Percentiles rank a stretch among this genome's conserved stretches.
Evolutionary conservation across 306 rosid genomes (phyloP).

Genomic region (Luffa aegyptiaca): DNA sequence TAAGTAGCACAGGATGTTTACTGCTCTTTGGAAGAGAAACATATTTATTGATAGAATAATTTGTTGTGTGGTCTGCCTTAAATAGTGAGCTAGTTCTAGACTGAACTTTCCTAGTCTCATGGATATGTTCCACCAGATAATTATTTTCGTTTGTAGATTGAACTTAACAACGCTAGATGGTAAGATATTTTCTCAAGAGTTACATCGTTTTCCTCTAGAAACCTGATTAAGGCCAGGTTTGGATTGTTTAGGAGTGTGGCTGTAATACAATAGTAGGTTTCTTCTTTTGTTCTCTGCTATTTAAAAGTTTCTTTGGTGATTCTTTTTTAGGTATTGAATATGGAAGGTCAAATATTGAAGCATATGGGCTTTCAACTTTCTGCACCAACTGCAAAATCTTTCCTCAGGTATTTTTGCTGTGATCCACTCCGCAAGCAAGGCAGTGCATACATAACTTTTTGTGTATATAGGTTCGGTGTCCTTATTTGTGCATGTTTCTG

Average conservation of each 20-base stretch:
- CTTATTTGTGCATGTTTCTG: background rate
- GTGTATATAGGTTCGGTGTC: background rate
- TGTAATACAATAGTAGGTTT: background rate
- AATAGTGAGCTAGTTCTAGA: background rate
- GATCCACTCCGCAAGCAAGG: background rate
- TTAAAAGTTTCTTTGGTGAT: conserved; percentile 6
- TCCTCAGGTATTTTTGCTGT: conserved; percentile 44
- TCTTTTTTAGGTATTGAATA: conserved; percentile 39
- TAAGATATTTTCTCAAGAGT: background rate
- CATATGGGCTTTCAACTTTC: conserved; percentile 39
- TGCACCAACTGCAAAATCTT: conserved; percentile 54
- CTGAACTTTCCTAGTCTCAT: background rate
- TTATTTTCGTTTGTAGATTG: background rate
- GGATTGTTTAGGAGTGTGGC: background rate
- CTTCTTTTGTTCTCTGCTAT: conserved; percentile 1
- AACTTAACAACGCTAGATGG: background rate
- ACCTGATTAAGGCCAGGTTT: background rate
- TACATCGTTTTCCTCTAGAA: background rate
- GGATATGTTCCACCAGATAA: background rate
- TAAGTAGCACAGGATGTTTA: background rate
- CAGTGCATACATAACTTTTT: background rate
- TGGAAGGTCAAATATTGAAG: conserved; percentile 49
- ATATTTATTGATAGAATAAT: background rate
- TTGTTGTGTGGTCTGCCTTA: background rate
- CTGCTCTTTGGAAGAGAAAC: background rate